phyloP scores from a whole-genome alignment of 2,329 filamentous ascomycete species.

The Talaromyces sp. region DNA sequence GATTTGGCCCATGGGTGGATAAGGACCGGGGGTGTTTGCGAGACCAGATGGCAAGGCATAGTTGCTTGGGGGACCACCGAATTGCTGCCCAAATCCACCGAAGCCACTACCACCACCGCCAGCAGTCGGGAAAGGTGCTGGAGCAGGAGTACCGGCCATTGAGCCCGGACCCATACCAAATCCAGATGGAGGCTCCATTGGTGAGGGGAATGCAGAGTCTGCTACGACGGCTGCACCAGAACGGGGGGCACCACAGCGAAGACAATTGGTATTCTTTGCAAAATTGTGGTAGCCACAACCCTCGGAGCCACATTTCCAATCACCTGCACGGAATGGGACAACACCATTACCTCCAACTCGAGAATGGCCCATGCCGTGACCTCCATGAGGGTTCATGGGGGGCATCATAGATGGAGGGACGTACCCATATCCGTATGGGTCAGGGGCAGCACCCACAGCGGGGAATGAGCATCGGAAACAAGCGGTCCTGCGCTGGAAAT shows the following conservation, averaged over 20 bases:
- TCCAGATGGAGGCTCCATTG: constrained; percentile 79
- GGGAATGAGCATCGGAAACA: constrained; percentile 99
- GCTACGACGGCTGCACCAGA: constrained; percentile 91
- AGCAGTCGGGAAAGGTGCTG: constrained; percentile 71
- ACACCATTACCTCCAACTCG: constrained; percentile 71
- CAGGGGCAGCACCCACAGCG: constrained; percentile 77
- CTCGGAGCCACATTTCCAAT: constrained; percentile 98
- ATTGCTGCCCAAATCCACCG: constrained; percentile 70
- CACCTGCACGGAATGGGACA: constrained; percentile 94
- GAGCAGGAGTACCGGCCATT: constrained; percentile 79
- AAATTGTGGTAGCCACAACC: constrained; percentile 99
- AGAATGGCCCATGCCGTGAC: constrained; percentile 55
- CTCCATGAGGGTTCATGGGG: constrained; percentile 61
- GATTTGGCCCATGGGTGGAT: constrained; percentile 64
- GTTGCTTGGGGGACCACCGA: constrained; percentile 74
- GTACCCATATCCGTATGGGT: constrained; percentile 61
- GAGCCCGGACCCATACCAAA: constrained; percentile 83
- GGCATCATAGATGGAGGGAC: constrained; percentile 75
- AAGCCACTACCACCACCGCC: constrained; percentile 65
- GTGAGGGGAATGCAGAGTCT: constrained; percentile 84
- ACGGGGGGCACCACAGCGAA: constrained; percentile 91
- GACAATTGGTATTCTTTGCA: constrained; percentile 96
- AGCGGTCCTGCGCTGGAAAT: constrained; percentile 96
- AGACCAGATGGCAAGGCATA: constrained; percentile 86
- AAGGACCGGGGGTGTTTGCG: constrained; percentile 71